Base-by-base conservation (phyloP, 352 stramenopile species). In the Bremia lactucae region DNA sequence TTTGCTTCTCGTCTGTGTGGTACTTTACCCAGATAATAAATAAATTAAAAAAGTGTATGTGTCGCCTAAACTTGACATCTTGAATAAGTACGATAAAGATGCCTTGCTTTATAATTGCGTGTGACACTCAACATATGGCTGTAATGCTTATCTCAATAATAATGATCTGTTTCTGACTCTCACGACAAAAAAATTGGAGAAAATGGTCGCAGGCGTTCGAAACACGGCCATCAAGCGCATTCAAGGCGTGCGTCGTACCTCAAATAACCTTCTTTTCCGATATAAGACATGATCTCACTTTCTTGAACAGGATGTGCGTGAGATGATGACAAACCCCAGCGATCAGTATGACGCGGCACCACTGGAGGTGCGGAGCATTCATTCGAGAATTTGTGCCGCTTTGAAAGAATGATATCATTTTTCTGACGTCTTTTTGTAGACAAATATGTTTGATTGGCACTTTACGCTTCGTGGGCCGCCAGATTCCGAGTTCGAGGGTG, bases 401-500 rank as follows among this genome's bases (percentile, higher is more conserved):
- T 19, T 28, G 8, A 11, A 13, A 24, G 21, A 25, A 2, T 10
- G 36, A 7, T 9, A 36, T 6, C 7, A 9, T 19, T 31, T 31
- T 35, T 25, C 15, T 15, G 19, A 38, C 20, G 7, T 15, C 26
- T 40, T 18, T n/a, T 15, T 6, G 0, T 39, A 87, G 72, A 77
- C 72, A 40, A 89, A 95, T 53, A 89, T 94, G 64, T 94, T 94
- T 55, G 77, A 93, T 49, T 95, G 84, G 84, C 95, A 99, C 55
- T 99, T 99, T 62, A 98, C 95, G 9, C 92, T 99, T 42, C 86
- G 95, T n/a, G 96, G 96, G 10, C 92, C 96, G 3, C 74, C 73
- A 2, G 91, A 90, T 43, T 98, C 94, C 2, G 92, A 97, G 43
- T 99, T 98, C 59, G 86, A 96, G 41, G 95, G 88, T 13, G 96